phyloP scores from a whole-genome alignment of 2,329 filamentous ascomycete species.

The Apiospora sp. region DNA sequence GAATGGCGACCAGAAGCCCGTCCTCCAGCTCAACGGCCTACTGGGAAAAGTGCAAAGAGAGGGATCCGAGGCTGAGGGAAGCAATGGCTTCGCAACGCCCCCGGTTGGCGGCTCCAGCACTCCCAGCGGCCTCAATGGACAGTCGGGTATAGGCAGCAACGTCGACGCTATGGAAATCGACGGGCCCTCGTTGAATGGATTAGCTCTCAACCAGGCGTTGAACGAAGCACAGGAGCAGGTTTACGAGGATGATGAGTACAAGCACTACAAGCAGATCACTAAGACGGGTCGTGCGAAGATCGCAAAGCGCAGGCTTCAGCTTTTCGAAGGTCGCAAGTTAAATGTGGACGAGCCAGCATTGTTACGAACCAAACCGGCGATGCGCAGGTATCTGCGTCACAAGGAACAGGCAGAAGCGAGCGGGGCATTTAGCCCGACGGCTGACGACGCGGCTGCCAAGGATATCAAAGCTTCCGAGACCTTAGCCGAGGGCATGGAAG shows the following conservation, averaged over 20 bases:
- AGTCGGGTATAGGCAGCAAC: slow-evolving; percentile 74
- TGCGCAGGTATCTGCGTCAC: slow-evolving; percentile 86
- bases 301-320: slow-evolving; percentile 82
- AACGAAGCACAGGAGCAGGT: slow-evolving; percentile 75
- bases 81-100: slow-evolving; percentile 87
- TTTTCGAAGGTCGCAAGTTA: slow-evolving; percentile 86
- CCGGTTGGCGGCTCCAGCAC: slow-evolving; percentile 79
- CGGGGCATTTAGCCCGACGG: slow-evolving; percentile 48
- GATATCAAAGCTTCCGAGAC: slow-evolving; percentile 70
- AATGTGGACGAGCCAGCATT: slow-evolving; percentile 89
- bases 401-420: slow-evolving; percentile 72
- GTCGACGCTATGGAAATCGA: slow-evolving; percentile 89
- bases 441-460: slow-evolving; percentile 57
- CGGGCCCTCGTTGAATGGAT: slow-evolving; percentile 72
- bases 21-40: slow-evolving; percentile 71
- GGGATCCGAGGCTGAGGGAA: slow-evolving; percentile 85
- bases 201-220: slow-evolving; percentile 69
- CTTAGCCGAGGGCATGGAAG: slow-evolving; percentile 93
- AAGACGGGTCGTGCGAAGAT: slow-evolving; percentile 92
- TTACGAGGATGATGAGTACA: slow-evolving; percentile 93
- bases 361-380: slow-evolving; percentile 83
- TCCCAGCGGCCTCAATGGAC: slow-evolving; percentile 74
- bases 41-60: slow-evolving; percentile 66
- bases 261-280: slow-evolving; percentile 98
- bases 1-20: slow-evolving; percentile 75